A percentile compares a stretch with the other conserved stretches of the same genome.
Evolutionary conservation across 495 filamentous ascomycete species (phyloP).

Genomic region (Lichina pygmaea): DNA sequence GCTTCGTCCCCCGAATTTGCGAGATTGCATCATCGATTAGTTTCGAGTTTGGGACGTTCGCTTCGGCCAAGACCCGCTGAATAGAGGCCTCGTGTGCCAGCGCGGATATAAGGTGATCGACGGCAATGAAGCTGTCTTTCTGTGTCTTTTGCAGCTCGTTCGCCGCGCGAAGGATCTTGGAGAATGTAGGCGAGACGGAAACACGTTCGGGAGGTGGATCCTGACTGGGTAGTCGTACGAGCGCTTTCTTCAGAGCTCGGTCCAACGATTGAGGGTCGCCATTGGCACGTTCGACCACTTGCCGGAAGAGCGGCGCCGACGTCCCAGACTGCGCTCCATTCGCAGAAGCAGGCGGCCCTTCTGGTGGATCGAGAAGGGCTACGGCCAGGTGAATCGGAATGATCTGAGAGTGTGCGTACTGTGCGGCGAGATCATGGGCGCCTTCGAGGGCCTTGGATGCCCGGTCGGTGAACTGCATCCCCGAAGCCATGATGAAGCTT

Average conservation of each 20-base stretch:
- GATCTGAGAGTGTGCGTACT: conserved; percentile 77
- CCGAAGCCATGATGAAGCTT: conserved; percentile 13
- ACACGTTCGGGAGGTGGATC: conserved; percentile 79
- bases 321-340: conserved; percentile 28
- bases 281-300: conserved; percentile 81
- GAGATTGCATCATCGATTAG: conserved; percentile 67
- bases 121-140: conserved; percentile 78
- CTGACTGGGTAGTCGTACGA: conserved; percentile 80
- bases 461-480: conserved; percentile 73
- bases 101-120: conserved; percentile 76
- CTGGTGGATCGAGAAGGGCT: conserved; percentile 57
- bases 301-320: conserved; percentile 54
- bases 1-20: conserved; percentile 67
- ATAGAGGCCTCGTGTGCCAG: conserved; percentile 54
- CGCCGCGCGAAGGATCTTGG: conserved; percentile 54
- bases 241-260: conserved; percentile 62
- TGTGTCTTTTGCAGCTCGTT: conserved; percentile 86
- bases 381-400: conserved; percentile 72
- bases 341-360: conserved; percentile 38
- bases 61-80: conserved; percentile 45
- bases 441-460: conserved; percentile 71
- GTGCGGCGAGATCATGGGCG: conserved; percentile 53
- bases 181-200: conserved; percentile 51
- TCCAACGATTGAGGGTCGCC: conserved; percentile 78
- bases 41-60: conserved; percentile 78